Evolutionary conservation across 2,329 filamentous ascomycete species (phyloP).

Genomic region (Botrytis aclada): DNA sequence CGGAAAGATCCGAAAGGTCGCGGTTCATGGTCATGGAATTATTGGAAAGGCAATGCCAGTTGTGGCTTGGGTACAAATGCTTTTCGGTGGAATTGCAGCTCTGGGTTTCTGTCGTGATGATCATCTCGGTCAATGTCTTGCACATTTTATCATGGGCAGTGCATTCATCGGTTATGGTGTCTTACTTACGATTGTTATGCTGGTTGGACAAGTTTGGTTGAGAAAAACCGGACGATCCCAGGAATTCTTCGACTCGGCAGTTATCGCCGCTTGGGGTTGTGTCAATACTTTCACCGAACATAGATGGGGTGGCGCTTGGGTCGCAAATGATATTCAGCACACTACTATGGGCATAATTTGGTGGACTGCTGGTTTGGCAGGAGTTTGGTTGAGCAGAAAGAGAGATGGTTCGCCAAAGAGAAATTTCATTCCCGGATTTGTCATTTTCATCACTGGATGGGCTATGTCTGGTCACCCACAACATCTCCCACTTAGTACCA

Average conservation of each 20-base stretch:
- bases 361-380: slow-evolving; percentile 91
- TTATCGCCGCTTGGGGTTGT: slow-evolving; percentile 93
- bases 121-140: slow-evolving; percentile 86
- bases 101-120: slow-evolving; percentile 91
- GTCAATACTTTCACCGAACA: slow-evolving; percentile 99
- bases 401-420: slow-evolving; percentile 82
- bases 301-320: slow-evolving; percentile 86
- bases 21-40: slow-evolving; percentile 73
- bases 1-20: slow-evolving; percentile 68
- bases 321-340: slow-evolving; percentile 91
- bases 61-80: slow-evolving; percentile 86
- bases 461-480: slow-evolving; percentile 93
- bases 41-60: slow-evolving; percentile 86
- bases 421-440: slow-evolving; percentile 88
- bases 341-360: slow-evolving; percentile 99
- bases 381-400: slow-evolving; percentile 86
- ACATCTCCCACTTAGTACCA: slow-evolving; percentile 75
- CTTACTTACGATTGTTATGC: slow-evolving; percentile 76
- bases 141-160: slow-evolving; percentile 98
- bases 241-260: slow-evolving; percentile 90
- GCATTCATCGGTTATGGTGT: slow-evolving; percentile 95
- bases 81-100: slow-evolving; percentile 91
- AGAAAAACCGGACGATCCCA: slow-evolving; percentile 79
- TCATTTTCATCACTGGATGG: slow-evolving; percentile 90
- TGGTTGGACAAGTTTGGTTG: slow-evolving; percentile 88